Percentiles rank a stretch among this genome's conserved stretches.
phyloP scores from a whole-genome alignment of 192 early-diverging fungal species.

The Thamnidium elegans region DNA sequence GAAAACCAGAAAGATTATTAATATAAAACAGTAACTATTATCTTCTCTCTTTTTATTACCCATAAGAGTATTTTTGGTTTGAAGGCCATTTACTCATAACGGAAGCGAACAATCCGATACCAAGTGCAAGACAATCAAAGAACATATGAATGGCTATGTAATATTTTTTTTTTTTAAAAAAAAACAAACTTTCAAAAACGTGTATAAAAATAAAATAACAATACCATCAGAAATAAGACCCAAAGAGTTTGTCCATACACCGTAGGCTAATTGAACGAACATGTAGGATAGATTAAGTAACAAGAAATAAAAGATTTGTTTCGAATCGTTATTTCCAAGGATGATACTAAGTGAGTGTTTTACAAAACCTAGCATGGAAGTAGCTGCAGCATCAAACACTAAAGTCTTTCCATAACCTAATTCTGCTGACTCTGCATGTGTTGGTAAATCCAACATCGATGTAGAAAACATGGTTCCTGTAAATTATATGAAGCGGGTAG shows the following conservation, averaged over 20 bases:
- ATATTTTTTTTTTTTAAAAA: no score
- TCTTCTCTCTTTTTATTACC: slow-evolving; percentile 35
- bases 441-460: slow-evolving; percentile 26
- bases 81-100: slow-evolving; percentile 90
- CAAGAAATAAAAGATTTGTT: slow-evolving; percentile 93
- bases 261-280: slow-evolving; percentile 82
- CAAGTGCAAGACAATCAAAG: slow-evolving; percentile 92
- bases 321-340: slow-evolving; percentile 69
- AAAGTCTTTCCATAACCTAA: slow-evolving; percentile 28
- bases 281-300: slow-evolving; percentile 91
- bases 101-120: slow-evolving; percentile 80
- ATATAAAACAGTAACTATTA: slow-evolving; percentile 4
- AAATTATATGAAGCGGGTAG: no score
- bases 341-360: slow-evolving; percentile 50
- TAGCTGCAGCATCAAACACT: slow-evolving; percentile 10
- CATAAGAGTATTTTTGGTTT: slow-evolving; percentile 77
- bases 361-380: slow-evolving; percentile 18
- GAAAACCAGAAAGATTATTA: slow-evolving; percentile 5
- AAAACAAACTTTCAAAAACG: background rate
- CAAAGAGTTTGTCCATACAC: slow-evolving; percentile 79
- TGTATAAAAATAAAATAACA: background rate
- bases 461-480: background rate
- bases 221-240: slow-evolving; percentile 87
- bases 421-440: slow-evolving; percentile 31
- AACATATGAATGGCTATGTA: slow-evolving; percentile 91